A percentile compares a stretch with the other conserved stretches of the same genome.
Evolutionary conservation across 768 basidiomycete genomes (phyloP).

Genomic region (Leccinum sublutescens): DNA sequence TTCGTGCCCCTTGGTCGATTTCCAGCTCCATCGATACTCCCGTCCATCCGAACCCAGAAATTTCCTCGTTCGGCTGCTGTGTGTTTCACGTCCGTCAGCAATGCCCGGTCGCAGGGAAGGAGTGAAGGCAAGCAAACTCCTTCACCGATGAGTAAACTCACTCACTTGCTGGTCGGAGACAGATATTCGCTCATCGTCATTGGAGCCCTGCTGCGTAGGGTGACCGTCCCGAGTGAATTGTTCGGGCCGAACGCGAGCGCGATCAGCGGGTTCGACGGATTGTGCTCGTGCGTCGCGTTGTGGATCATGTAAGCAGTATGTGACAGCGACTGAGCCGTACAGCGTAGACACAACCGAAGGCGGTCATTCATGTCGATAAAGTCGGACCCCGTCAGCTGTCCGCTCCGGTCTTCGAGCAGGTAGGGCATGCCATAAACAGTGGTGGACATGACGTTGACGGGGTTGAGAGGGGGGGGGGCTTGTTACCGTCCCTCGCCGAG

Average conservation of each 20-base stretch:
- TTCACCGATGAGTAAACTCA: not conserved
- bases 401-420: conserved; percentile 65
- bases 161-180: conserved; percentile 42
- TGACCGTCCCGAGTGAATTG: conserved; percentile 52
- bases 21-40: conserved; percentile 60
- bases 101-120: not conserved
- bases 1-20: conserved; percentile 48
- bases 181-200: conserved; percentile 53
- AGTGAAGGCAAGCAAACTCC: not conserved
- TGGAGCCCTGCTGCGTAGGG: conserved; percentile 35
- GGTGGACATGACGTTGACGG: conserved; percentile 28
- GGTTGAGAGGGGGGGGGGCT: not conserved
- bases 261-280: conserved; percentile 39
- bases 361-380: conserved; percentile 66
- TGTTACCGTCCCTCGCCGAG: not conserved
- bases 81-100: not conserved
- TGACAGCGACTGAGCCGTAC: conserved; percentile 42
- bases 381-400: conserved; percentile 50
- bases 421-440: conserved; percentile 52
- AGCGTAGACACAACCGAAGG: conserved; percentile 47
- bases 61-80: conserved; percentile 45
- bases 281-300: conserved; percentile 33
- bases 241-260: conserved; percentile 51
- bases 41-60: conserved; percentile 60
- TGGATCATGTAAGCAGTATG: conserved; percentile 54